These are phyloP conservation scores for Colletotrichum orchidophilum DNA, from an alignment of 2,329 filamentous ascomycete genomes.

Conservation along the genomic window DNA sequence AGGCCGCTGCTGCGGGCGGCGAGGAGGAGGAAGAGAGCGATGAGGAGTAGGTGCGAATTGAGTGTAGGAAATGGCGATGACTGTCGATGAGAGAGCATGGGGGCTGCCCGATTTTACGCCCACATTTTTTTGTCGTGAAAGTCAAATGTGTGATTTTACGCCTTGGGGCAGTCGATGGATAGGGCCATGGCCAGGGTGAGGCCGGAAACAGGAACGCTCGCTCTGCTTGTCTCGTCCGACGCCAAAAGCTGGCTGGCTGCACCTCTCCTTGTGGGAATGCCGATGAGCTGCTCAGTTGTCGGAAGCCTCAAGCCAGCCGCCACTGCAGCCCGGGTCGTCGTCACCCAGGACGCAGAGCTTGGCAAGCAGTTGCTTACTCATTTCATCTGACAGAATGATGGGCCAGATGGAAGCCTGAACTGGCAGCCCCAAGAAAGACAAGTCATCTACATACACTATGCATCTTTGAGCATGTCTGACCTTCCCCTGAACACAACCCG, in stretches of 20 bases:
- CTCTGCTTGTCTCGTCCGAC: constrained; percentile 41
- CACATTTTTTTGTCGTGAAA: constrained; percentile 29
- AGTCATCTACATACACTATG: constrained; percentile 27
- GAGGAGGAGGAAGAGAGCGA: constrained; percentile 46
- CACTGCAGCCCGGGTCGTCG: neutral
- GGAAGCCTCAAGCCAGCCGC: constrained; percentile 9
- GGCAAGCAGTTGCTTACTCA: neutral
- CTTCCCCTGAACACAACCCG: neutral
- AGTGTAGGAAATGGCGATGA: constrained; percentile 14
- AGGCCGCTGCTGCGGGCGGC: constrained; percentile 46
- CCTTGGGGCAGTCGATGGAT: constrained; percentile 18
- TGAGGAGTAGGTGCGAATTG: constrained; percentile 43
- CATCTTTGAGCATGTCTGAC: constrained; percentile 12
- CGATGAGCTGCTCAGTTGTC: neutral
- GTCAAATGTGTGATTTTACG: constrained; percentile 30
- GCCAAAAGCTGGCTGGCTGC: constrained; percentile 12
- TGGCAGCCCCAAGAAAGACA: constrained; percentile 27
- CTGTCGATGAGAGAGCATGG: constrained; percentile 26
- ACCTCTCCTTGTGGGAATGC: constrained; percentile 13
- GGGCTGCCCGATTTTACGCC: constrained; percentile 24
- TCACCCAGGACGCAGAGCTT: neutral
- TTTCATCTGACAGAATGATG: constrained; percentile 1
- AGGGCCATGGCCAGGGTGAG: constrained; percentile 20
- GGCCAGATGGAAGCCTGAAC: constrained; percentile 6
- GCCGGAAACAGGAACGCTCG: constrained; percentile 30